Evolutionary conservation across 2,329 filamentous ascomycete species (phyloP), one percentile per base, ranked within the genome.

Genomic region (Talaromyces piceae): DNA sequence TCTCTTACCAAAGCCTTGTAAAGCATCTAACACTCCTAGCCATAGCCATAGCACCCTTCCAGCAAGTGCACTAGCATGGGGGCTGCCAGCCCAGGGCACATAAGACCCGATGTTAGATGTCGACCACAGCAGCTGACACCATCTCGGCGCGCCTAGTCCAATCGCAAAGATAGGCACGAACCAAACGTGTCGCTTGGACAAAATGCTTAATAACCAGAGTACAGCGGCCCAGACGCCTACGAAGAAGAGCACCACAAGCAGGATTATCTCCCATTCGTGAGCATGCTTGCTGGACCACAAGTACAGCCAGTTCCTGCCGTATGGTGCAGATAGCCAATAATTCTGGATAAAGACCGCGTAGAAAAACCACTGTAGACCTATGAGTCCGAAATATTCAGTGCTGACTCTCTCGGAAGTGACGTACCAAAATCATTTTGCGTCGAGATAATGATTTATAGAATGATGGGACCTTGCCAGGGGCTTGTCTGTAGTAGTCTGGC

Each of bases 51-150:
- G 64, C 12, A 68, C 64, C 39, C 80, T 69, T 1, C 76, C 75
- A 8, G 78, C 61, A 2, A 83, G 62, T 1, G 80, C 76, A n/a
- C 74, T 72, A 12, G 72, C 71, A 1, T 77, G 61, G 12, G 73
- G 70, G 2, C 68, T 64, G 26, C 77, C 77, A 5, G 75, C 76
- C 80, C 79, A 82, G 2, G 81, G 81, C 2, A 84, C 63, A 59
- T 77, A 82, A 41, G 73, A 65, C 6, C 79, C 80, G 56, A 82
- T 75, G 41, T 74, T 74, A 9, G 73, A 77, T 3, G 73, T 77
- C 2, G 73, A 75, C 81, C 81, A 83, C 52, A 81, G 75, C 62
- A 82, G 81, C 64, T 84, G 81, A 30, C 73, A 75, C 80, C 80
- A 84, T 56, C 80, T 69, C 1, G 81, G 81, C 4, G 79, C 77